Conservation (phyloP, 2,329 filamentous ascomycete genomes). For the Penicillium sp. region DNA sequence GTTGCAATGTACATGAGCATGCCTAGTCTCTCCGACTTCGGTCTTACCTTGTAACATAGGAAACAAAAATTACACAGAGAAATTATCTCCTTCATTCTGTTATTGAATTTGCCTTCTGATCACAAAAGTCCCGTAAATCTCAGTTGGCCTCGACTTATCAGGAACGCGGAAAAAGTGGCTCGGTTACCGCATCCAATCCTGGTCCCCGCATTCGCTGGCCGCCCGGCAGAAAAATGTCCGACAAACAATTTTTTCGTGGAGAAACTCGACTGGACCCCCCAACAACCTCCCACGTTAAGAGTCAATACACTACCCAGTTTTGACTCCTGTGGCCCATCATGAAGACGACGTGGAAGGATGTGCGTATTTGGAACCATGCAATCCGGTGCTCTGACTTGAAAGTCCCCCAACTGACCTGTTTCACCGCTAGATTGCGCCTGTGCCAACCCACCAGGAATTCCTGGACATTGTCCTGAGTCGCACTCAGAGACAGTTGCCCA, state of each 20-base stretch:
- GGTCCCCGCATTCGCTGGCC: constrained; percentile 26
- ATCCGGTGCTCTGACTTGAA: constrained; percentile 24
- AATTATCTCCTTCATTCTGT: not conserved
- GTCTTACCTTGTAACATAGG: not conserved
- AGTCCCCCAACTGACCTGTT: constrained; percentile 36
- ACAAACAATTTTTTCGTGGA: constrained; percentile 34
- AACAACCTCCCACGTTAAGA: constrained; percentile 35
- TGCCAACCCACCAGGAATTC: constrained; percentile 92
- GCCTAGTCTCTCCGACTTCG: not conserved
- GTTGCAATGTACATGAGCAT: constrained; percentile 25
- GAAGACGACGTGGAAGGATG: constrained; percentile 65
- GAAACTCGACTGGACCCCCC: constrained; percentile 26
- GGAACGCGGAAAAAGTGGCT: constrained; percentile 13
- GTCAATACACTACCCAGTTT: constrained; percentile 25
- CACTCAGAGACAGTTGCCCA: constrained; percentile 89
- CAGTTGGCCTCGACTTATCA: not conserved
- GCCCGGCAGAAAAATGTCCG: constrained; percentile 33
- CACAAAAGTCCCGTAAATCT: not conserved
- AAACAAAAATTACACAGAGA: not conserved
- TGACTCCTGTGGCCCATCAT: constrained; percentile 48
- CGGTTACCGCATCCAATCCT: constrained; percentile 28
- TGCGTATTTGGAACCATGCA: constrained; percentile 30
- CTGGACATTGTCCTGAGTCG: constrained; percentile 95
- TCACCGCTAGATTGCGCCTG: constrained; percentile 69
- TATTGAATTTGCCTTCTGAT: too few species aligned